Percentiles rank a stretch among this genome's conserved stretches.
Evolutionary conservation across 495 filamentous ascomycete species (phyloP).

Genomic region (Neurospora africana): DNA sequence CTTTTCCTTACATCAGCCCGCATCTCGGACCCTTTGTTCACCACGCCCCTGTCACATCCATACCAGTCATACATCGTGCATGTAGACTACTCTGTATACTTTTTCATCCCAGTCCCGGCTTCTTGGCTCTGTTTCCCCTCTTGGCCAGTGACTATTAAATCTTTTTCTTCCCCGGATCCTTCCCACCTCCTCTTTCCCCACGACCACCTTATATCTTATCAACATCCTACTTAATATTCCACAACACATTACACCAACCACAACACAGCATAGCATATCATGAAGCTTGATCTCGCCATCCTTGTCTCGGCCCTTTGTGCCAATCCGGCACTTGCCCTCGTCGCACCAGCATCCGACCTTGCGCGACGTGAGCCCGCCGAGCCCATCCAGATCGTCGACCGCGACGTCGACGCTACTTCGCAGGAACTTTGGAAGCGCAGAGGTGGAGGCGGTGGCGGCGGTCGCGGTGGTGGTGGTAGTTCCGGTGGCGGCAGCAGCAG

Average conservation of each 20-base stretch:
- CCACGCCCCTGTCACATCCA: neutral
- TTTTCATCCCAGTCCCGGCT: neutral
- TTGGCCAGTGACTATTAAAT: neutral
- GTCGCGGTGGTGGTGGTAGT: slow-evolving; percentile 39
- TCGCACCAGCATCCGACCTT: neutral
- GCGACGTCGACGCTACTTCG: slow-evolving; percentile 8
- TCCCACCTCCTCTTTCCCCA: neutral
- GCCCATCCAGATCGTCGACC: slow-evolving; percentile 12
- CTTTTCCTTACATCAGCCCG: neutral
- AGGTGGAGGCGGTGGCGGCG: slow-evolving; percentile 42
- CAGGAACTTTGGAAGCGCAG: slow-evolving; percentile 46
- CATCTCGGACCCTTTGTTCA: neutral
- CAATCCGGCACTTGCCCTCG: neutral
- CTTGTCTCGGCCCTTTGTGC: slow-evolving; percentile 1
- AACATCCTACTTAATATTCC: neutral
- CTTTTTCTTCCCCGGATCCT: neutral
- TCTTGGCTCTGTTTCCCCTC: neutral
- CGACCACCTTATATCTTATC: neutral
- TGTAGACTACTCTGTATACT: neutral
- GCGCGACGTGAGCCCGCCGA: slow-evolving; percentile 16
- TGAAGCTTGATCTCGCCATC: neutral
- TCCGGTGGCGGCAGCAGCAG: slow-evolving; percentile 13
- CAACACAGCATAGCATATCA: neutral
- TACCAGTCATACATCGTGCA: neutral
- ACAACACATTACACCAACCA: neutral